Conservation (phyloP, 306 rosid genomes). For the Corylus heterophylla region DNA sequence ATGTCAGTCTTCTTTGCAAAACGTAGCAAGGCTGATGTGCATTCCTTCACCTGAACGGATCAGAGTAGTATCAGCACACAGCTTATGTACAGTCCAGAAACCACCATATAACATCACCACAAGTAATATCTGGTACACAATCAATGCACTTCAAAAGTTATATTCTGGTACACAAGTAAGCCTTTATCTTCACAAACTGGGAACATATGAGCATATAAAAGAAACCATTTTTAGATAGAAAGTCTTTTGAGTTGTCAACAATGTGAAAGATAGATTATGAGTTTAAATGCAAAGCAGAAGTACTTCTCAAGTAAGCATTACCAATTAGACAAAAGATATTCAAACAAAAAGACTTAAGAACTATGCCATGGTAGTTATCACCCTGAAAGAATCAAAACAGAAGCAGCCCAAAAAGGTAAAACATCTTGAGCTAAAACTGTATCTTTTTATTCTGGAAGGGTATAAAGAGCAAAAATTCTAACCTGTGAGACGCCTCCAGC, state of each 20-base stretch:
- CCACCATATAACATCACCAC: constrained; percentile 20
- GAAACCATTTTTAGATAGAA: constrained; percentile 13
- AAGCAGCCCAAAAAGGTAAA: constrained; percentile 19
- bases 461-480: constrained; percentile 15
- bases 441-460: not conserved
- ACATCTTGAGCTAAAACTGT: constrained; percentile 17
- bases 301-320: not conserved
- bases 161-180: constrained; percentile 15
- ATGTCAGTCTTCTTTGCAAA: constrained; percentile 79
- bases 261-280: not conserved
- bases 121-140: not conserved
- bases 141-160: constrained; percentile 13
- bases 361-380: constrained; percentile 4
- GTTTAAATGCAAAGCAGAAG: constrained; percentile 6
- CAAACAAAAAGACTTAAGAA: constrained; percentile 4
- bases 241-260: constrained; percentile 11
- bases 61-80: constrained; percentile 22
- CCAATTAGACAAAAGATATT: constrained; percentile 14
- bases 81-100: constrained; percentile 12
- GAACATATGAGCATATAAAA: constrained; percentile 3
- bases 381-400: constrained; percentile 1
- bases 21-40: constrained; percentile 79
- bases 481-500: constrained; percentile 84
- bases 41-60: constrained; percentile 81
- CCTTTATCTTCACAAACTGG: not conserved